These are phyloP conservation scores for Yarrowia alimentaria DNA, from an alignment of 805 yeast species.

Conservation along the genomic window DNA sequence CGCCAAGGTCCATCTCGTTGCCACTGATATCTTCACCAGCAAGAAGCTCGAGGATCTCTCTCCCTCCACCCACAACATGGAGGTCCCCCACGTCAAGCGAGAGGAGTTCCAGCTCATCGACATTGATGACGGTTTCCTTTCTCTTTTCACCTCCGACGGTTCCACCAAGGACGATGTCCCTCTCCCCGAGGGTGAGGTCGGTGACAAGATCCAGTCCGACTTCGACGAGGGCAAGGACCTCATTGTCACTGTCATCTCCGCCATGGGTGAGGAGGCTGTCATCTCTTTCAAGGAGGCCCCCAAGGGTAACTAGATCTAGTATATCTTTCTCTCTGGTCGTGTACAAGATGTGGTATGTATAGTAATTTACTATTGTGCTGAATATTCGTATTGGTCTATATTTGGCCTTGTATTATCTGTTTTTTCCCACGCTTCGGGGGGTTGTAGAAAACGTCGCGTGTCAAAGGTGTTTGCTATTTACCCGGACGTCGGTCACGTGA, in stretches of 20 bases:
- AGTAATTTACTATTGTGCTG: no score
- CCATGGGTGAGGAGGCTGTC: slow-evolving; percentile 99
- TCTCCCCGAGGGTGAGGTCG: slow-evolving; percentile 97
- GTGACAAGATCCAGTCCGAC: slow-evolving; percentile 86
- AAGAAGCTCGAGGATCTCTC: slow-evolving; percentile 99
- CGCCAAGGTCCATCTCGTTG: slow-evolving; percentile 99
- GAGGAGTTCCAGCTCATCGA: slow-evolving; percentile 93
- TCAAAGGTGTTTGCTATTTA: no score
- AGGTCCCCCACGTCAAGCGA: slow-evolving; percentile 96
- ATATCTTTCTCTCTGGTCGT: no score
- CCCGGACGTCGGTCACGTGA: no score
- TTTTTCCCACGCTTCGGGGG: no score
- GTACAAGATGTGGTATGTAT: no score
- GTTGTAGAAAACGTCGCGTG: no score
- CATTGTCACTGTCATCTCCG: slow-evolving; percentile 91
- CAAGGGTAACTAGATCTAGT: slow-evolving; percentile 48
- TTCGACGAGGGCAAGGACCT: slow-evolving; percentile 98
- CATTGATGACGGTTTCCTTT: slow-evolving; percentile 97
- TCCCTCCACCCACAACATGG: slow-evolving; percentile 99
- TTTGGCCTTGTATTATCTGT: no score
- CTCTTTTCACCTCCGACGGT: slow-evolving; percentile 95
- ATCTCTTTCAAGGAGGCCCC: slow-evolving; percentile 99
- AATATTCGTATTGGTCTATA: no score
- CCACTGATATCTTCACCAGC: slow-evolving; percentile 97
- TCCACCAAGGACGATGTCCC: slow-evolving; percentile 99